Base-by-base conservation (phyloP, 1,139 yeast species). In the Saccharomycopsis crataegensis region DNA sequence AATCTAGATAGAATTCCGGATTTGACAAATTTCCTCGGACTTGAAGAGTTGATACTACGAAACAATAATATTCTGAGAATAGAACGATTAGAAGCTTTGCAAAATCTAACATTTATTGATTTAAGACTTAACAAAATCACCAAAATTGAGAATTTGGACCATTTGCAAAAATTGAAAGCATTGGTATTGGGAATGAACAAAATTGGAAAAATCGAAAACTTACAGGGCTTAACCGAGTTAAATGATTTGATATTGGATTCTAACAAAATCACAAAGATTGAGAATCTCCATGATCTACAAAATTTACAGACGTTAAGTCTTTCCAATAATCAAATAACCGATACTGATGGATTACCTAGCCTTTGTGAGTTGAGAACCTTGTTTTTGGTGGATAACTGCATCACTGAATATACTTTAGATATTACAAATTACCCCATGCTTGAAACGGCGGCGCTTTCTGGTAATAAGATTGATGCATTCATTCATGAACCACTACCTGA, bases 281-380 rank as follows among this genome's bases (percentile, higher is more conserved):
- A 36, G n/a, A 36, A 36, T 36, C 40, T 36, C 5, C 86, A 84
- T 65, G 4, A 22, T 22, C 16, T 16, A n/a, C 16, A 38, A 38
- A 72, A 75, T 56, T 65, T 79, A 43, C 80, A 76, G 54, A 62
- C 64, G 16, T 65, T 79, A 57, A 67, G 75, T 58, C 65, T 77
- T 8, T 66, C 74, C 4, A 60, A 62, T 50, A 79, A 79, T 60
- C 53, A 60, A 36, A 42, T 52, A 2, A 14, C 38, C 4, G 40
- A 36, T 5, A 62, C 79, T 44, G 65, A 3, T 16, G n/a, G 16
- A 38, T 4, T 38, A 38, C 14, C 42, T 38, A 16, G 14, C n/a
- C 42, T n/a, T 38, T 6, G 42, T n/a, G 42, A n/a, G 42, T 38
- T 38, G n/a, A n/a, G 1, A 6, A 6, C n/a, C 16, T n/a, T 38